These are phyloP conservation scores for Chlorella sp. DNA, from an alignment of 139 green algal species.

Conservation along the genomic window DNA sequence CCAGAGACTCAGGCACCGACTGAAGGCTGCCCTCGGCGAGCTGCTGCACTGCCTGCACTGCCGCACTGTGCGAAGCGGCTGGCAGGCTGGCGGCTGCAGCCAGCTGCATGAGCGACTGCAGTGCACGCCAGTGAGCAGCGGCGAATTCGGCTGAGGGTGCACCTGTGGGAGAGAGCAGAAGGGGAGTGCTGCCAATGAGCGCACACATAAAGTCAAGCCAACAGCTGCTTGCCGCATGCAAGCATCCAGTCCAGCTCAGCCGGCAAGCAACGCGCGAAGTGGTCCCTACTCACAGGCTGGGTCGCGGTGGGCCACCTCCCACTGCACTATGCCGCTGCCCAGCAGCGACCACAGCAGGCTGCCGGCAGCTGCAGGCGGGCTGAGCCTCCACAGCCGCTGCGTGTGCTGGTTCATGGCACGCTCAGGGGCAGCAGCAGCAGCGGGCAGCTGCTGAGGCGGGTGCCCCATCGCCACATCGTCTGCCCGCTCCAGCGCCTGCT, in stretches of 20 bases:
- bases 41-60: not conserved
- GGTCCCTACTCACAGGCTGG: not conserved
- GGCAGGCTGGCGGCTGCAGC: not conserved
- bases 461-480: not conserved
- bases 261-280: not conserved
- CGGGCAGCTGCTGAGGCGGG: not conserved
- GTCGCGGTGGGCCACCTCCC: slow-evolving; percentile 20
- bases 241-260: not conserved
- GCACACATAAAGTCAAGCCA: too few species aligned
- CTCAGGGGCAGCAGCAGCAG: not conserved
- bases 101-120: slow-evolving; percentile 13
- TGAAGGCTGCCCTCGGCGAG: not conserved
- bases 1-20: not conserved
- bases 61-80: not conserved
- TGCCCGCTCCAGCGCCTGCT: not conserved
- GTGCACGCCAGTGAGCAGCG: slow-evolving; percentile 14
- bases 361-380: not conserved
- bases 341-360: slow-evolving; percentile 28
- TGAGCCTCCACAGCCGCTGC: not conserved
- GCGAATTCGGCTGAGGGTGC: not conserved
- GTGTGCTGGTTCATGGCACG: not conserved
- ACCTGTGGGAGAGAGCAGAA: not conserved
- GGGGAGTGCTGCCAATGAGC: too few species aligned
- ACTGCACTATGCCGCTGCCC: slow-evolving; percentile 24
- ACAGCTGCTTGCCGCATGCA: too few species aligned